phyloP scores from a whole-genome alignment of 495 filamentous ascomycete genomes.

The Schizothecium vesticola region DNA sequence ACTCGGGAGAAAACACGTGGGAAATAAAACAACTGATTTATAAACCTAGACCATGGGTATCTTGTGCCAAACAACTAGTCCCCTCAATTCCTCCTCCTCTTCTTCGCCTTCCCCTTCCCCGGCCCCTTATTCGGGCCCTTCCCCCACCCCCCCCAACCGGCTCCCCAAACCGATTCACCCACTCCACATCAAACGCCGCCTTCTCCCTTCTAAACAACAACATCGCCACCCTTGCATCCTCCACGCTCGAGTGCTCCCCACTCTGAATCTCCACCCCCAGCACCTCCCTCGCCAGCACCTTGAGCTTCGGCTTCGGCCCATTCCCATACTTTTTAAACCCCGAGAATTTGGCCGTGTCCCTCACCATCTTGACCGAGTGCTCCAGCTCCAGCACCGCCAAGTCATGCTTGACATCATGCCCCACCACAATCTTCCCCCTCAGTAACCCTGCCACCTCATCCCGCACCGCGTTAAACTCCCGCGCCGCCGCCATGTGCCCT shows the following conservation, averaged over 20 bases:
- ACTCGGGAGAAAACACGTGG: background rate
- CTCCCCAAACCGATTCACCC: slow-evolving; percentile 58
- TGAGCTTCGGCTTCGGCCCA: slow-evolving; percentile 73
- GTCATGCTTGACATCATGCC: slow-evolving; percentile 88
- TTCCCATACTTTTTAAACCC: slow-evolving; percentile 67
- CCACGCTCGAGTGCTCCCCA: slow-evolving; percentile 63
- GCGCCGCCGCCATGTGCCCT: slow-evolving; percentile 60
- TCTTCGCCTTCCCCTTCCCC: slow-evolving; percentile 10
- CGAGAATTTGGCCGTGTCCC: slow-evolving; percentile 77
- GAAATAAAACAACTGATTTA: background rate
- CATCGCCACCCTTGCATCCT: slow-evolving; percentile 90
- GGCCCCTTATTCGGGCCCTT: slow-evolving; percentile 21
- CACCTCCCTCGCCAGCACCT: slow-evolving; percentile 68
- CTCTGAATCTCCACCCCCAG: slow-evolving; percentile 78
- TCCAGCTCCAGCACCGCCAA: slow-evolving; percentile 66
- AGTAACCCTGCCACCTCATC: slow-evolving; percentile 65
- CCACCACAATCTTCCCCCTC: slow-evolving; percentile 68
- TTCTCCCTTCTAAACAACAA: slow-evolving; percentile 76
- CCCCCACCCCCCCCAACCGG: background rate
- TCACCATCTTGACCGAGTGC: slow-evolving; percentile 69
- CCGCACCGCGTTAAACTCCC: slow-evolving; percentile 70
- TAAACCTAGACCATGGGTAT: background rate
- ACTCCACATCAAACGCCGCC: slow-evolving; percentile 73
- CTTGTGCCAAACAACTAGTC: background rate
- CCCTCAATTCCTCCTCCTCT: slow-evolving; percentile 12